Evolutionary conservation across 2,329 filamentous ascomycete genomes (phyloP).

Genomic region (Penicillium sp.): DNA sequence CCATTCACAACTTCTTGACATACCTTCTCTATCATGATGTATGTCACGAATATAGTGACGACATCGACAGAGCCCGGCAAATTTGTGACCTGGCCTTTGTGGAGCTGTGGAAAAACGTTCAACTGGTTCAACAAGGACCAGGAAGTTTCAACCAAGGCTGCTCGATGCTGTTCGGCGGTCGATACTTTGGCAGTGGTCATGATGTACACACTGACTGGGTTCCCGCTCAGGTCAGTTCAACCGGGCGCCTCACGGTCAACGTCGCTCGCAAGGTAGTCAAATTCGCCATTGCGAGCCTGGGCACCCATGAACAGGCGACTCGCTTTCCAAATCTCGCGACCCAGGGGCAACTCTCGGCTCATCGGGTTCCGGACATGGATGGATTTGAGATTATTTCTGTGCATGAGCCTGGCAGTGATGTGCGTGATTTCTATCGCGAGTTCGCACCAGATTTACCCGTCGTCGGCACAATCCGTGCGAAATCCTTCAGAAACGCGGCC

Average conservation of each 20-base stretch:
- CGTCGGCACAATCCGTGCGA: conserved; percentile 50
- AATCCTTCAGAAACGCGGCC: conserved; percentile 44
- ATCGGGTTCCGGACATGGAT: conserved; percentile 45
- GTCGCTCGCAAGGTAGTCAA: conserved; percentile 47
- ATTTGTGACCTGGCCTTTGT: conserved; percentile 61
- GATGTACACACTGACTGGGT: background rate
- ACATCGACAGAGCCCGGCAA: conserved; percentile 60
- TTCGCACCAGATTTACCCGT: conserved; percentile 42
- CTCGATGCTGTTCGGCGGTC: conserved; percentile 60
- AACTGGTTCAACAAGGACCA: conserved; percentile 54
- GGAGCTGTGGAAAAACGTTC: conserved; percentile 59
- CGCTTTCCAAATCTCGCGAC: conserved; percentile 36
- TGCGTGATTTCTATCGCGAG: conserved; percentile 44
- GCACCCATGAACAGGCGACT: conserved; percentile 32
- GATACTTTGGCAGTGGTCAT: conserved; percentile 30
- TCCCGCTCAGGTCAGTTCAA: background rate
- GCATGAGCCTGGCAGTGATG: conserved; percentile 40
- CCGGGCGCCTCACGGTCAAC: conserved; percentile 34
- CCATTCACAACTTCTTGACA: conserved; percentile 80
- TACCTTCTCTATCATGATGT: conserved; percentile 81
- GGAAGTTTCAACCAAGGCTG: conserved; percentile 77
- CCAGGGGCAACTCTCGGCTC: conserved; percentile 35
- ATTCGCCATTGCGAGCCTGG: conserved; percentile 46
- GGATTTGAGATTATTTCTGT: conserved; percentile 58
- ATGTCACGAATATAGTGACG: conserved; percentile 68